phyloP scores from a whole-genome alignment of 169 alveolate species.

The Eimeria necatrix region DNA sequence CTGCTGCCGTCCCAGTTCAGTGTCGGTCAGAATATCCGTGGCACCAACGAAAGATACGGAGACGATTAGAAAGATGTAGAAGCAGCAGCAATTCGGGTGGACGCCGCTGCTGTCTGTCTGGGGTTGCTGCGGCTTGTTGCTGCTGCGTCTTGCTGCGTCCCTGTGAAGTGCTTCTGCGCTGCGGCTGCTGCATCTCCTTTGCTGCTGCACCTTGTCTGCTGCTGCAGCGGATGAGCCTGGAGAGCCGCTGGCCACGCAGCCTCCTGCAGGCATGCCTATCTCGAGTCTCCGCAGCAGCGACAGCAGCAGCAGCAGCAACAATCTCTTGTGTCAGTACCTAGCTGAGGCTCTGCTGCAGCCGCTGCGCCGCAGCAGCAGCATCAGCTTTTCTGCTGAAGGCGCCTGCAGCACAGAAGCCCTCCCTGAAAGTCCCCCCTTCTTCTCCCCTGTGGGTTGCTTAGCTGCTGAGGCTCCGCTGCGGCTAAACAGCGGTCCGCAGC shows the following conservation, averaged over 20 bases:
- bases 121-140: too few relatives aligned
- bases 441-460: neutral
- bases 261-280: neutral
- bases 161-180: neutral
- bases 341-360: constrained; percentile 55
- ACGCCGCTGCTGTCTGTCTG: neutral
- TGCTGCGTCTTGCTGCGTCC: neutral
- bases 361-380: constrained; percentile 60
- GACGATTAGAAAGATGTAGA: too few relatives aligned
- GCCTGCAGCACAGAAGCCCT: neutral
- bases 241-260: neutral
- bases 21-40: neutral
- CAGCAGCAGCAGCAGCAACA: constrained; percentile 21
- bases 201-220: neutral
- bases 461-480: constrained; percentile 47
- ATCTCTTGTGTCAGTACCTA: neutral
- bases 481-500: constrained; percentile 11
- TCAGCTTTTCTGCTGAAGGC: neutral
- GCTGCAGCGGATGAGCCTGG: constrained; percentile 28
- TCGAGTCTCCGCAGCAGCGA: constrained; percentile 2
- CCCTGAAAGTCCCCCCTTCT: neutral
- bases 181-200: constrained; percentile 10
- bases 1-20: constrained; percentile 6
- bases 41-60: too few relatives aligned
- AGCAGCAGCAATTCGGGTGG: too few relatives aligned